These are phyloP conservation scores for Arthrobotrys entomopaga DNA, from an alignment of 2,329 filamentous ascomycete species.

Conservation along the genomic window DNA sequence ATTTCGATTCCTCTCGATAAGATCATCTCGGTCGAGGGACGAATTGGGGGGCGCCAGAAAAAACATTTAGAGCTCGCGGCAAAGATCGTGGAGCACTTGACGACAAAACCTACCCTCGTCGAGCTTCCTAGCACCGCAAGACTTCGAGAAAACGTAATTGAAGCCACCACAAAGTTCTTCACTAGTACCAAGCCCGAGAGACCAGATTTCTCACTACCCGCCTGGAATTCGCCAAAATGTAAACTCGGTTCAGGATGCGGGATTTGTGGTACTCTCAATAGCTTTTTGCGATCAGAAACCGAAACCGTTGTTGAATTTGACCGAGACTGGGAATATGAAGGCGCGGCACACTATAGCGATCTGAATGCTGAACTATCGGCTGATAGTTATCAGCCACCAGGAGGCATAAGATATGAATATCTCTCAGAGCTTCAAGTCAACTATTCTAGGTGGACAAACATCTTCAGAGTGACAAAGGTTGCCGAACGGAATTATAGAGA, in stretches of 20 bases:
- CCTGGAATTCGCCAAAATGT: constrained; percentile 33
- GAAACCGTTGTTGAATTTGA: background rate
- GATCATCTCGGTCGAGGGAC: background rate
- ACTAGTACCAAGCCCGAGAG: constrained; percentile 13
- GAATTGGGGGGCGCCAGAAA: background rate
- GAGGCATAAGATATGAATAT: constrained; percentile 18
- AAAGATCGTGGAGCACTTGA: background rate
- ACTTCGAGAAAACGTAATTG: constrained; percentile 29
- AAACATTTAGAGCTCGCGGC: background rate
- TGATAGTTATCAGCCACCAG: no score
- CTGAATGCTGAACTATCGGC: no score
- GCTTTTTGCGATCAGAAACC: constrained; percentile 38
- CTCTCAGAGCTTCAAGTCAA: background rate
- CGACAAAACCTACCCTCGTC: background rate
- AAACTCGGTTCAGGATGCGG: constrained; percentile 18
- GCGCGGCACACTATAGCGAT: no score
- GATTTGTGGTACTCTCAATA: constrained; percentile 31
- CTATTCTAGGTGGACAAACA: no score
- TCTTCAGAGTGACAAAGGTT: no score
- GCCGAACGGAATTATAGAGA: no score
- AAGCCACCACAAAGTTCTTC: constrained; percentile 18
- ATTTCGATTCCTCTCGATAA: constrained; percentile 12
- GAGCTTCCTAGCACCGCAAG: background rate
- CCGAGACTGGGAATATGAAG: no score
- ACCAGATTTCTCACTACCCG: constrained; percentile 28